A percentile compares a stretch with the other conserved stretches of the same genome.
Evolutionary conservation across 2,329 filamentous ascomycete species (phyloP).

Genomic region (Penicillium sp.): DNA sequence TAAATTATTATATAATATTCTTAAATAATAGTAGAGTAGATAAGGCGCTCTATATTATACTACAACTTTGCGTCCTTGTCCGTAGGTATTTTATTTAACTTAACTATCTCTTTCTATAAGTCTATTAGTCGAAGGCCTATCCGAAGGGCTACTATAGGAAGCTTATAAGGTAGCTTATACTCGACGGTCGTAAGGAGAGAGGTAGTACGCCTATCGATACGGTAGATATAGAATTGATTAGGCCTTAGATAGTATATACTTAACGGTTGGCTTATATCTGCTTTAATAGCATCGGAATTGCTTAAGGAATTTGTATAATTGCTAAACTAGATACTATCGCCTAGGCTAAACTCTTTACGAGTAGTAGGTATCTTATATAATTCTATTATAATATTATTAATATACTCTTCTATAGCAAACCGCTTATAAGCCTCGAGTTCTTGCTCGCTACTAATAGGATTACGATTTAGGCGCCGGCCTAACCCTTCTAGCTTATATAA

Average conservation of each 20-base stretch:
- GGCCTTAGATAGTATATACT: not conserved
- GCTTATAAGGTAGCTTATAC: not conserved
- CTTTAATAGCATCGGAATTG: not conserved
- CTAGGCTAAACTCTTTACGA: conserved; percentile 20
- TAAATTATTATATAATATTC: not conserved
- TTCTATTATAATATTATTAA: conserved; percentile 26
- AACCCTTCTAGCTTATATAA: conserved; percentile 14
- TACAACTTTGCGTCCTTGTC: not conserved
- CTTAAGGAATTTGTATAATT: conserved; percentile 14
- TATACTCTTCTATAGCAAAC: conserved; percentile 12
- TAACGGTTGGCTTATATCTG: conserved; percentile 5
- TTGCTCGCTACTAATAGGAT: conserved; percentile 20
- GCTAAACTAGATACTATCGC: conserved; percentile 19
- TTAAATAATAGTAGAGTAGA: not conserved
- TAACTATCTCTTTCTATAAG: not conserved
- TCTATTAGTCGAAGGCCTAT: not conserved
- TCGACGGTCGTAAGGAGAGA: not conserved
- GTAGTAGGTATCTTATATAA: conserved; percentile 27
- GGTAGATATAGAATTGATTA: not conserved
- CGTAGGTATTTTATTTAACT: not conserved
- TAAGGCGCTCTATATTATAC: not conserved
- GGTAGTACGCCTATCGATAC: not conserved
- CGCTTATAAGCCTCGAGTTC: conserved; percentile 13
- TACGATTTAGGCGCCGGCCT: conserved; percentile 12
- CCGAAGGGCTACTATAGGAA: not conserved